These are phyloP conservation scores for Haematococcus lacustris DNA, from an alignment of 139 green algal species.

Conservation along the genomic window DNA sequence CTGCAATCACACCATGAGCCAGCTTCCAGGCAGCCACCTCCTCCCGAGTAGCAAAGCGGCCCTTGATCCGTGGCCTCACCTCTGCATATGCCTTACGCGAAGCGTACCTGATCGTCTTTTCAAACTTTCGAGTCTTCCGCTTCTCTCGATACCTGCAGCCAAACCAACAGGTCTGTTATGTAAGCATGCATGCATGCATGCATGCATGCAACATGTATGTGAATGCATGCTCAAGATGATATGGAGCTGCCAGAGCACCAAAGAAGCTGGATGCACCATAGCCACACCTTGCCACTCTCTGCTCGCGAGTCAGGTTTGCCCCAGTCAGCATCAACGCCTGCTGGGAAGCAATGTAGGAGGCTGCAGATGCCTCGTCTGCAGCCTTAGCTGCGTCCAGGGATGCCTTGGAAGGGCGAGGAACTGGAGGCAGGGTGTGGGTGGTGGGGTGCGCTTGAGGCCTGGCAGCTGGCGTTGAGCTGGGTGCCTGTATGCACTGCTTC, in stretches of 20 bases:
- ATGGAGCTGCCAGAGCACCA: background rate
- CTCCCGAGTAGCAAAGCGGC: constrained; percentile 68
- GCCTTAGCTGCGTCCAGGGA: background rate
- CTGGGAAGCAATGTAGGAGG: background rate
- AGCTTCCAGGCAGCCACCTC: constrained; percentile 21
- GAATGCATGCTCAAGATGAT: background rate
- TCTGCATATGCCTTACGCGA: constrained; percentile 81
- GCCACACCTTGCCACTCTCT: constrained; percentile 31
- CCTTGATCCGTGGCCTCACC: constrained; percentile 73
- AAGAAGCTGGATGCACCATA: background rate
- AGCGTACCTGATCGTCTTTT: constrained; percentile 82
- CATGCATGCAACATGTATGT: background rate
- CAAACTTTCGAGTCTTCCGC: constrained; percentile 65
- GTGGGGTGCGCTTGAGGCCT: background rate
- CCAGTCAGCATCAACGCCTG: background rate
- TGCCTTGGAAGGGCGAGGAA: background rate
- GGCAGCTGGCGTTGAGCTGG: background rate
- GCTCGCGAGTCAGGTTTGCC: constrained; percentile 34
- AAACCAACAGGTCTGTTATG: background rate
- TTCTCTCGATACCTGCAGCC: constrained; percentile 60
- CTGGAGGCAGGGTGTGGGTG: background rate
- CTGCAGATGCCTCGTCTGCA: background rate
- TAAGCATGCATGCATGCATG: background rate
- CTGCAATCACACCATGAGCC: too few relatives aligned
- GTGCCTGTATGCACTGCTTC: background rate